Evolutionary conservation across 2,329 filamentous ascomycete species (phyloP), one percentile per base, ranked within the genome.

Genomic region (Grosmannia clavigera): DNA sequence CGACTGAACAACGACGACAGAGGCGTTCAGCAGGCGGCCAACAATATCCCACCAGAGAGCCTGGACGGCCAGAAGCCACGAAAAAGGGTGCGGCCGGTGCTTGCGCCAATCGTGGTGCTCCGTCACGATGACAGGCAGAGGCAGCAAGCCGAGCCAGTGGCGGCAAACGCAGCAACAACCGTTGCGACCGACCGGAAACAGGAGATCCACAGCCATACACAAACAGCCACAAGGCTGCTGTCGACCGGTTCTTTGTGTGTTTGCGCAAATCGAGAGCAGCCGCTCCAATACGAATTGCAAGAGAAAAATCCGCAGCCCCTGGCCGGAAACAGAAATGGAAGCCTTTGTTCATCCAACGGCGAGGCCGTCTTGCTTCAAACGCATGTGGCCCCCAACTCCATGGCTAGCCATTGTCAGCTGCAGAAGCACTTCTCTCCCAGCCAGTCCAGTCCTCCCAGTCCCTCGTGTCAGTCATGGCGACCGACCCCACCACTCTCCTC

Each of bases 71-170:
- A 29, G 27, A 35, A 48, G 19, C 33, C 38, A 3, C 61, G 58
- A 12, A 58, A 43, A 22, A 56, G 50, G 29, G 57, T 33, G n/a
- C 58, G 62, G 11, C 58, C 55, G 5, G 66, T 67, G 57, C 68
- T 69, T 33, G 67, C 71, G 61, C 70, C 70, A 43, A 72, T 71
- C 64, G 69, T 74, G 59, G 71, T 75, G 11, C 25, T 58, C 58
- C 62, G 29, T 53, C 58, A 25, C 60, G 48, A 27, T 27, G 40
- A 33, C 25, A 19, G 31, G 40, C 38, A 35, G 48, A 27, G 31
- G n/a, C 59, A 29, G 27, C 25, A 3, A 25, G 25, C 55, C n/a
- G 40, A 43, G 40, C 40, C 40, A 7, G 40, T 43, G 14, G 19
- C 19, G 43, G 43, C 43, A n/a, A 19, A n/a, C 19, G 19, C 43